phyloP scores from a whole-genome alignment of 2,329 filamentous ascomycete species.

The Podosphaera leucotricha region DNA sequence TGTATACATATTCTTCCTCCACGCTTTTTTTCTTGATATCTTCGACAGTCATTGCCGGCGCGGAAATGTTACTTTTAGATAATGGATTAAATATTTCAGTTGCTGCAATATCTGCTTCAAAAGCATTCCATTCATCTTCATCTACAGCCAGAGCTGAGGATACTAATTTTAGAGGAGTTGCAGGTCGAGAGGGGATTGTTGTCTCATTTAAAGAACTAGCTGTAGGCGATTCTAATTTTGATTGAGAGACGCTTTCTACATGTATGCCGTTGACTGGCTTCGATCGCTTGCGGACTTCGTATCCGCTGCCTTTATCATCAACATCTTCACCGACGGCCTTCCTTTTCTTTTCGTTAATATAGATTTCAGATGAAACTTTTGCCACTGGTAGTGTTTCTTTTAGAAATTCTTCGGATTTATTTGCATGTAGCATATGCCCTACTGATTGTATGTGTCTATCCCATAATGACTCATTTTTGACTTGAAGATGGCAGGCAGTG shows the following conservation, averaged over 20 bases:
- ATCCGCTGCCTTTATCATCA: conserved; percentile 14
- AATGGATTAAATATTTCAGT: conserved; percentile 16
- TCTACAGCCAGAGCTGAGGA: conserved; percentile 24
- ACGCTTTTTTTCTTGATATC: conserved; percentile 32
- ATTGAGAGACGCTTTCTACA: conserved; percentile 16
- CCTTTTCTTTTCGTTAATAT: conserved; percentile 23
- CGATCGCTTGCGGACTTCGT: conserved; percentile 20
- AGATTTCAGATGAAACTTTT: conserved; percentile 1
- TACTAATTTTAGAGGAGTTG: conserved; percentile 26
- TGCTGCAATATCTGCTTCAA: conserved; percentile 55
- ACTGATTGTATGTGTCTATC: conserved; percentile 31
- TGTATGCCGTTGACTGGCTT: conserved; percentile 17
- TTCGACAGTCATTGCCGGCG: conserved; percentile 40
- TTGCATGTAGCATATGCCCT: conserved; percentile 20
- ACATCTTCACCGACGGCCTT: conserved; percentile 20
- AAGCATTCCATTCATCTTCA: conserved; percentile 69
- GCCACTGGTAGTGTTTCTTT: conserved; percentile 1
- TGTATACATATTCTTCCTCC: conserved; percentile 25
- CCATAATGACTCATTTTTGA: conserved; percentile 47
- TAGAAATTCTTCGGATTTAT: conserved; percentile 9
- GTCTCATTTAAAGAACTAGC: conserved; percentile 21
- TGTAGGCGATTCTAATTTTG: background rate
- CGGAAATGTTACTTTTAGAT: conserved; percentile 37
- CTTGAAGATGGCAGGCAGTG: conserved; percentile 35
- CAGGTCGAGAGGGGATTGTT: conserved; percentile 38